These are phyloP conservation scores for Lentithecium fluviatile DNA, from an alignment of 495 filamentous ascomycete genomes.

Conservation along the genomic window DNA sequence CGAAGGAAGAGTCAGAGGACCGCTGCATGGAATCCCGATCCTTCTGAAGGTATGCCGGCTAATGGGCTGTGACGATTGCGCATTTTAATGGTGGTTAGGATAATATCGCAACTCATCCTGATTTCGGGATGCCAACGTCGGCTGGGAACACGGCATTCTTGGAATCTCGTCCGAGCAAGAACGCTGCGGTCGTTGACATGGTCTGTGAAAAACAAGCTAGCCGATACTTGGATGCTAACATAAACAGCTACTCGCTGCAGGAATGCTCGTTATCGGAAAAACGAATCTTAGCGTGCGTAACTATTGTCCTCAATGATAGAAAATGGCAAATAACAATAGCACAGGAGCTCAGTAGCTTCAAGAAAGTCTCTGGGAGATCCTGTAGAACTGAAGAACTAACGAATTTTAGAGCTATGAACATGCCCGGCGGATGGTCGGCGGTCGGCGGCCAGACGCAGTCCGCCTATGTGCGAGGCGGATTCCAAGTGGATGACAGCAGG, in stretches of 20 bases:
- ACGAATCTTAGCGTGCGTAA: slow-evolving; percentile 4
- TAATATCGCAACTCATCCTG: slow-evolving; percentile 3
- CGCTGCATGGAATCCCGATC: slow-evolving; percentile 25
- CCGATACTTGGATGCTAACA: not conserved
- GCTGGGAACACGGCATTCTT: not conserved
- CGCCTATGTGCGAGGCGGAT: slow-evolving; percentile 10
- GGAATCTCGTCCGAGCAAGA: not conserved
- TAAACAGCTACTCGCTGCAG: not conserved
- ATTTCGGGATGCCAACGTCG: slow-evolving; percentile 3
- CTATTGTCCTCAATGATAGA: too few relatives aligned
- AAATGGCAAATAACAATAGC: too few relatives aligned
- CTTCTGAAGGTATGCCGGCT: slow-evolving; percentile 14
- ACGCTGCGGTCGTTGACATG: slow-evolving; percentile 1
- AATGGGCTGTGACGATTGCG: not conserved
- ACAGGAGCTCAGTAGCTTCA: too few relatives aligned
- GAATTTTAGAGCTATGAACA: too few relatives aligned
- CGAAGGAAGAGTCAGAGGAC: slow-evolving; percentile 1
- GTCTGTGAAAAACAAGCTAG: not conserved
- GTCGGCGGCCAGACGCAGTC: slow-evolving; percentile 16
- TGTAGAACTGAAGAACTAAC: too few relatives aligned
- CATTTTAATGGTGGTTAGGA: not conserved
- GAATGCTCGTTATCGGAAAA: slow-evolving; percentile 2
- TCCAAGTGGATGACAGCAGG: not conserved
- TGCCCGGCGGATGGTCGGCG: slow-evolving; percentile 1
- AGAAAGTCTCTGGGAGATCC: too few relatives aligned